These are phyloP conservation scores for Neonectria faginata DNA, from an alignment of 2,329 filamentous ascomycete species.

Conservation along the genomic window DNA sequence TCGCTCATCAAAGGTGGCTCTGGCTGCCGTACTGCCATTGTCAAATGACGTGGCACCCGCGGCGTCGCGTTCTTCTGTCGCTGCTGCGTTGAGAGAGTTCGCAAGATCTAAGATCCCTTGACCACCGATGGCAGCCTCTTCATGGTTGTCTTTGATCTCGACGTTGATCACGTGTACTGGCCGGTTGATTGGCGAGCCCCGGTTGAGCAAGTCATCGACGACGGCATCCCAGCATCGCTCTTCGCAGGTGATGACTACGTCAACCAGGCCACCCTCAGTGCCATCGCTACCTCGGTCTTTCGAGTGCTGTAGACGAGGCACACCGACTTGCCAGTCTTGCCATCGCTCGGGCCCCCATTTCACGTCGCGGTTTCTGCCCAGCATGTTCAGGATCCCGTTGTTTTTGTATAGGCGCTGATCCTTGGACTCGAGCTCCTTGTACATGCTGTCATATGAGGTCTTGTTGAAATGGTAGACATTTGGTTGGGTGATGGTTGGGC, in stretches of 20 bases:
- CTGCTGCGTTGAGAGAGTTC: constrained; percentile 83
- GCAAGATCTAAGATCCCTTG: constrained; percentile 93
- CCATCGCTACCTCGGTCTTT: constrained; percentile 82
- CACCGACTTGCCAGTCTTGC: constrained; percentile 95
- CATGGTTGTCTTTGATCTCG: constrained; percentile 98
- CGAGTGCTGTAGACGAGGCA: constrained; percentile 81
- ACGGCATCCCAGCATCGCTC: constrained; percentile 99
- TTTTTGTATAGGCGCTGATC: constrained; percentile 88
- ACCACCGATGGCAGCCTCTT: constrained; percentile 92
- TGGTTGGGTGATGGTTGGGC: constrained; percentile 89
- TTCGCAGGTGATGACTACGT: constrained; percentile 96
- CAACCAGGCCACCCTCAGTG: constrained; percentile 88
- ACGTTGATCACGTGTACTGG: constrained; percentile 99
- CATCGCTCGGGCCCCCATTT: constrained; percentile 97
- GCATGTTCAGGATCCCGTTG: constrained; percentile 96
- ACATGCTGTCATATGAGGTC: constrained; percentile 95
- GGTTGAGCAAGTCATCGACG: constrained; percentile 88
- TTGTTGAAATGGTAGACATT: constrained; percentile 99
- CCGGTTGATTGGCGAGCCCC: constrained; percentile 87
- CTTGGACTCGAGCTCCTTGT: constrained; percentile 87
- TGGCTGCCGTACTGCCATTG: constrained; percentile 72
- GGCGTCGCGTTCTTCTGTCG: constrained; percentile 78
- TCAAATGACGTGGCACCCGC: constrained; percentile 76
- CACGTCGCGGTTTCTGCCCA: constrained; percentile 88
- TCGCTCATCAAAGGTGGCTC: constrained; percentile 87